Evolutionary conservation across 306 rosid genomes (phyloP).

Genomic region (Cucurbita moschata): DNA sequence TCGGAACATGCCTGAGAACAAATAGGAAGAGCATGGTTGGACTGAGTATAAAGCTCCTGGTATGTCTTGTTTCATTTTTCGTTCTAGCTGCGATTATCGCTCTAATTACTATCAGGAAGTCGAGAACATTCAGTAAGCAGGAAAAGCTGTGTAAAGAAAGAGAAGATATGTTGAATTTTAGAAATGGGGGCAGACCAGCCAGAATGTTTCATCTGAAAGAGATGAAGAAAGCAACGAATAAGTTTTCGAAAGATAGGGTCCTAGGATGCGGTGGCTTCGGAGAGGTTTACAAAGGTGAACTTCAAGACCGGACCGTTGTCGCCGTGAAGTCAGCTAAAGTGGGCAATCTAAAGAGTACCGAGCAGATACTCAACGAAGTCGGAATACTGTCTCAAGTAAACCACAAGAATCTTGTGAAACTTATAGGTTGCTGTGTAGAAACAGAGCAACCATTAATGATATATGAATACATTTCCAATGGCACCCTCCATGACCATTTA

Average conservation of each 20-base stretch:
- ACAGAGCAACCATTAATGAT: conserved; percentile 80
- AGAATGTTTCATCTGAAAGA: conserved; percentile 62
- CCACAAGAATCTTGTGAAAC: conserved; percentile 73
- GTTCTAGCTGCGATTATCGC: conserved; percentile 26
- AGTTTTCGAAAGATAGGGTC: conserved; percentile 43
- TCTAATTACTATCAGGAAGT: conserved; percentile 23
- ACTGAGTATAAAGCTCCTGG: conserved; percentile 30
- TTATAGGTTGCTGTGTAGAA: conserved; percentile 82
- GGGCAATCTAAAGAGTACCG: conserved; percentile 77
- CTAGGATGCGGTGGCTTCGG: conserved; percentile 88
- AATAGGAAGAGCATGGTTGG: conserved; percentile 22
- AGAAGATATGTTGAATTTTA: conserved; percentile 39
- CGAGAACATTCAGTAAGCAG: conserved; percentile 15
- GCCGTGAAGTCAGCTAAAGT: conserved; percentile 86
- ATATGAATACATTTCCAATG: conserved; percentile 82
- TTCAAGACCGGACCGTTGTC: conserved; percentile 56
- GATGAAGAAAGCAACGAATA: conserved; percentile 65
- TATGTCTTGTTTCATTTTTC: conserved; percentile 29
- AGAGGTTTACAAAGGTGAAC: conserved; percentile 80
- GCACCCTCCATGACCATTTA: conserved; percentile 81
- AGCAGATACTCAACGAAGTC: conserved; percentile 83
- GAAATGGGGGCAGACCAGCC: conserved; percentile 38
- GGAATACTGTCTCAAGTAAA: conserved; percentile 88
- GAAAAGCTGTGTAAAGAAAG: conserved; percentile 44
- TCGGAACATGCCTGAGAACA: conserved; percentile 35